Evolutionary conservation across 148 eudicot species (phyloP), one percentile per base, ranked within the genome.

Genomic region (Polygonum maritimum): DNA sequence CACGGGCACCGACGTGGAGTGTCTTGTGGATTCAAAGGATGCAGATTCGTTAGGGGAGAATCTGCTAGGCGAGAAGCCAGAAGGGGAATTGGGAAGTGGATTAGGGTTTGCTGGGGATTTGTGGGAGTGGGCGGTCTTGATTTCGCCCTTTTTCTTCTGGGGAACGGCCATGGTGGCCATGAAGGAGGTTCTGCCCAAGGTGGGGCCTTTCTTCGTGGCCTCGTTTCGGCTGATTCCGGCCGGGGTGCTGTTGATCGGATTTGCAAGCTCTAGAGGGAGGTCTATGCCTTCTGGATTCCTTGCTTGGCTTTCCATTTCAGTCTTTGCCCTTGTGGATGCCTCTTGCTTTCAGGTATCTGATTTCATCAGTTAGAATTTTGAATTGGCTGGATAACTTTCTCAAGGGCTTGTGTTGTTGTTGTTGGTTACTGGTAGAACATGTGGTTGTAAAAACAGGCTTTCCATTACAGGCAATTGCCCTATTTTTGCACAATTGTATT

Each of bases 151-250:
- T 74, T 92, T 95, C 91, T 95, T 95, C 79, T 95, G 99, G 99
- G 99, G 99, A 1, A 95, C 99, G 51, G 92, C 99, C 11, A 92
- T 95, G 99, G 99, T 95, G 77, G 99, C 99, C 0, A 95, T 95
- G 99, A 95, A 95, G 84, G 94, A 88, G 75, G 92, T 95, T 51
- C 79, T 92, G 83, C 99, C 97, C 2, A 91, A 87, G 75, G 81
- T 92, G 14, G 99, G 99, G 0, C 96, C 96, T 0, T 88, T 92
- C 35, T 87, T 87, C 33, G 88, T 95, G 0, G 81, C 99, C 2
- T 75, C 96, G 4, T 90, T 95, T 67, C 80, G 97, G 75, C 76
- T 95, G 12, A 83, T 95, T 77, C 99, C 99, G 8, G 92, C 99
- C 0, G 99, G 99, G 19, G 35, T 89, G 74, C 74, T 91, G 81